phyloP scores from a whole-genome alignment of 352 stramenopile genomes.

The Pythium aphanidermatum region DNA sequence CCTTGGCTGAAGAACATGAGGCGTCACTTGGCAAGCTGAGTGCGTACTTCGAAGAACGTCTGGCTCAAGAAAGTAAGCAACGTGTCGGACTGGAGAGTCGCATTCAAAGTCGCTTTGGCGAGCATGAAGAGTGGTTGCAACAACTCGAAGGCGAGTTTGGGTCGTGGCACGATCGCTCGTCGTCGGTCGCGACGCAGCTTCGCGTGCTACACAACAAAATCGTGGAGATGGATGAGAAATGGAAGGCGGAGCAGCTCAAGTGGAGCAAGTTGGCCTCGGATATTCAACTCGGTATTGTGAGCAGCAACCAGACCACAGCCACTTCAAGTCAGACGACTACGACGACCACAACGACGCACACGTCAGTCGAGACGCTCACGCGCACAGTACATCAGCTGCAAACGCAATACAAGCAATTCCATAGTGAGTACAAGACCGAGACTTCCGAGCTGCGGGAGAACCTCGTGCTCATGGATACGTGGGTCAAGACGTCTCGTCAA shows the following conservation, averaged over 20 bases:
- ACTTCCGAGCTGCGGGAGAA: constrained; percentile 28
- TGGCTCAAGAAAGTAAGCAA: constrained; percentile 57
- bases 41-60: constrained; percentile 53
- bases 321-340: neutral
- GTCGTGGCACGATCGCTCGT: constrained; percentile 39
- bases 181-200: constrained; percentile 26
- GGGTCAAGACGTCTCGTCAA: constrained; percentile 30
- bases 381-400: constrained; percentile 30
- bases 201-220: constrained; percentile 27
- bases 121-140: constrained; percentile 78
- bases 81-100: constrained; percentile 51
- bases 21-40: constrained; percentile 63
- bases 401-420: constrained; percentile 30
- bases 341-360: neutral
- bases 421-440: constrained; percentile 31
- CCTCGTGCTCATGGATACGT: constrained; percentile 34
- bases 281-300: neutral
- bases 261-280: constrained; percentile 21
- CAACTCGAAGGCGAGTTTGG: constrained; percentile 68
- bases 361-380: constrained; percentile 10
- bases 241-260: constrained; percentile 21
- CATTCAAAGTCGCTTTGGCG: constrained; percentile 44
- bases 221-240: constrained; percentile 23
- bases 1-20: constrained; percentile 63
- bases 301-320: neutral